These are phyloP conservation scores for Nothophoma quercina DNA, from an alignment of 2,329 filamentous ascomycete species.

Conservation along the genomic window DNA sequence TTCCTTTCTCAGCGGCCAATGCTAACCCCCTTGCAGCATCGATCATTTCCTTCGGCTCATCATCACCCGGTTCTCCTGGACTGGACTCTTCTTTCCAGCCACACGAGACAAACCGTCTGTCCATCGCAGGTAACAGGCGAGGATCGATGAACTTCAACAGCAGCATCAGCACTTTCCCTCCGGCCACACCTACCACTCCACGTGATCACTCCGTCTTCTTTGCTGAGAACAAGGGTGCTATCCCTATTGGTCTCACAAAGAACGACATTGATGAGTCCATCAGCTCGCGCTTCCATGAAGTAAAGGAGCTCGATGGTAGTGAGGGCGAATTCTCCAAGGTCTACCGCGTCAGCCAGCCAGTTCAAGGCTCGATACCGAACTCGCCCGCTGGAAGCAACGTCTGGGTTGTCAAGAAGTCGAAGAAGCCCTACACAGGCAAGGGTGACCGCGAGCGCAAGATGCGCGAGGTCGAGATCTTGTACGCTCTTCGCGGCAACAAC, in stretches of 20 bases:
- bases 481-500: conserved; percentile 78
- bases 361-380: conserved; percentile 36
- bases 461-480: conserved; percentile 81
- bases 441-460: conserved; percentile 85
- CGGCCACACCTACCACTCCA: conserved; percentile 81
- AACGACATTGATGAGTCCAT: conserved; percentile 79
- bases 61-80: conserved; percentile 76
- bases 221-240: conserved; percentile 67
- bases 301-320: conserved; percentile 73
- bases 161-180: conserved; percentile 63
- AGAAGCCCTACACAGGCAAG: conserved; percentile 77
- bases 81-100: conserved; percentile 75
- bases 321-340: conserved; percentile 94
- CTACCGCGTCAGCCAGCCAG: conserved; percentile 73
- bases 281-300: conserved; percentile 77
- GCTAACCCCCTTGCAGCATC: conserved; percentile 60
- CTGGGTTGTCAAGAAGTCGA: conserved; percentile 94
- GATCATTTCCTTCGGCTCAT: conserved; percentile 61
- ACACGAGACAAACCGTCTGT: conserved; percentile 77
- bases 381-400: conserved; percentile 56
- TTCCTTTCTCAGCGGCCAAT: conserved; percentile 1
- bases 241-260: conserved; percentile 66
- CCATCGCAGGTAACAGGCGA: conserved; percentile 70
- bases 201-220: conserved; percentile 66
- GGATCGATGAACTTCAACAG: conserved; percentile 49